Conservation (phyloP, 2,329 filamentous ascomycete genomes). For the Grosmannia clavigera region DNA sequence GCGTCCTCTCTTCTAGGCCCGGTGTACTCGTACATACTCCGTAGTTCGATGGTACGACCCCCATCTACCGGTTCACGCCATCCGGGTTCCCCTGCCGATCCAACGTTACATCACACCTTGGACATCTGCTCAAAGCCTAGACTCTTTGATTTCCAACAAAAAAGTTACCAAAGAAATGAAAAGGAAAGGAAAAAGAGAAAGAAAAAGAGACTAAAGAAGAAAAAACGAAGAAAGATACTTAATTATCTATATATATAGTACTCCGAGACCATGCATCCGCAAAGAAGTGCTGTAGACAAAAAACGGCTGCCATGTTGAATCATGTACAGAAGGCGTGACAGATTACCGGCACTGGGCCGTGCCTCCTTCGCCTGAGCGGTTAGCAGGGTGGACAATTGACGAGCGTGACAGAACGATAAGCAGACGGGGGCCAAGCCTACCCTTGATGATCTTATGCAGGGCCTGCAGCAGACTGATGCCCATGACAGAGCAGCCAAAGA, state of each 20-base stretch:
- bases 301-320: neutral
- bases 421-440: constrained; percentile 11
- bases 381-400: neutral
- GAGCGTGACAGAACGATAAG: no score
- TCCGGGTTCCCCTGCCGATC: neutral
- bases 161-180: neutral
- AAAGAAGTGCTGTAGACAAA: neutral
- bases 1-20: neutral
- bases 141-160: neutral
- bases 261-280: neutral
- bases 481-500: constrained; percentile 72
- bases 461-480: constrained; percentile 66
- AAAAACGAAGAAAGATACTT: neutral
- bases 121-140: neutral
- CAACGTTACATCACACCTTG: neutral
- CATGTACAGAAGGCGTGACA: neutral
- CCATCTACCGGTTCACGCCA: neutral
- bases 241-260: neutral
- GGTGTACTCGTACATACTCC: neutral
- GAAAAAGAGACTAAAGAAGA: neutral
- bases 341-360: neutral
- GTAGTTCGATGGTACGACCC: neutral
- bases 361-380: neutral
- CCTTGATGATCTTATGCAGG: constrained; percentile 50
- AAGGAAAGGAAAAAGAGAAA: neutral